Evolutionary conservation across 1,284 basidiomycete species (phyloP).

Genomic region (Apiotrichum mycotoxinovorans): DNA sequence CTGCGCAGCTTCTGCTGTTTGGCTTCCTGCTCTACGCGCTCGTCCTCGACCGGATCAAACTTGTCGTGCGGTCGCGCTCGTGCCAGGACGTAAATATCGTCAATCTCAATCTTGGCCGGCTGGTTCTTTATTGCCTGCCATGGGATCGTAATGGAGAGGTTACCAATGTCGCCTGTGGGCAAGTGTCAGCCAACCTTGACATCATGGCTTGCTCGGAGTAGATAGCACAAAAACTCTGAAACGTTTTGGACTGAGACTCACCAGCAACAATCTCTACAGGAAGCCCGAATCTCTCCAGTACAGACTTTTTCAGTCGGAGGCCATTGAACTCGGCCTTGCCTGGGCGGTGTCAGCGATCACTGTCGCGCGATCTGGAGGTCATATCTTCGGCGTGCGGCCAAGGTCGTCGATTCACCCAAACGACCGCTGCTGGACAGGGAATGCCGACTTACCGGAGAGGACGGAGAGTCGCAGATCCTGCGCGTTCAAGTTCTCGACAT

Average conservation of each 20-base stretch:
- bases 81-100: constrained; percentile 86
- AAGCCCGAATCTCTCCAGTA: constrained; percentile 91
- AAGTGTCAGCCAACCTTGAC: not conserved
- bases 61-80: constrained; percentile 44
- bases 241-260: constrained; percentile 36
- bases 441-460: constrained; percentile 63
- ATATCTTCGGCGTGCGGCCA: not conserved
- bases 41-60: constrained; percentile 81
- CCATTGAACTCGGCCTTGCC: constrained; percentile 79
- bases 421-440: no score
- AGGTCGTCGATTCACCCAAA: no score
- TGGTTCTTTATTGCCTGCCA: constrained; percentile 93
- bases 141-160: constrained; percentile 86
- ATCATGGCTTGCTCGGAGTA: not conserved
- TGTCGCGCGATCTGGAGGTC: no score
- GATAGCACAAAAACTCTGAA: not conserved
- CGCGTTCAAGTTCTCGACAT: constrained; percentile 94
- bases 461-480: constrained; percentile 94
- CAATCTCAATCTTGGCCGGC: constrained; percentile 86
- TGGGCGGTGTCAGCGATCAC: constrained; percentile 39
- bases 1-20: constrained; percentile 86
- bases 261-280: constrained; percentile 96
- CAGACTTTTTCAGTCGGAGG: constrained; percentile 85
- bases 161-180: constrained; percentile 81
- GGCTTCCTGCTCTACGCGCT: constrained; percentile 70